phyloP scores from a whole-genome alignment of 768 basidiomycete species.

The Cantharellus cinnabarinus region DNA sequence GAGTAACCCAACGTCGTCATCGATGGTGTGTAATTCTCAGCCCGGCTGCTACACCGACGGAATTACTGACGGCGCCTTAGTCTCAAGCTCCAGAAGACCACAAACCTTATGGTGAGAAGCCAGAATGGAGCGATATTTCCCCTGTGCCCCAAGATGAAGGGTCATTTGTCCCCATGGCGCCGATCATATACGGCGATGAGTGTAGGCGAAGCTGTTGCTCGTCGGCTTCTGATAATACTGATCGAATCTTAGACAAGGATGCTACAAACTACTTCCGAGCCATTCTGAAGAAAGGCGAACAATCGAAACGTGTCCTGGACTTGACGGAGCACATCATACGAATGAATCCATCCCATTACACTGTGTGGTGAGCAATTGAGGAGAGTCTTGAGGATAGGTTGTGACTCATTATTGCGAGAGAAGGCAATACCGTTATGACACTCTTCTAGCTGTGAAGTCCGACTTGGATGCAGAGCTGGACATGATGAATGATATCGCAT shows the following conservation, averaged over 20 bases:
- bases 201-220: slow-evolving; percentile 27
- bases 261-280: slow-evolving; percentile 86
- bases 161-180: slow-evolving; percentile 48
- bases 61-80: background rate
- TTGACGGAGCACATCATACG: slow-evolving; percentile 79
- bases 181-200: slow-evolving; percentile 76
- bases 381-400: background rate
- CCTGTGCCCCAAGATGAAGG: slow-evolving; percentile 71
- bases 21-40: too few species aligned
- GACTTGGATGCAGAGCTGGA: slow-evolving; percentile 58
- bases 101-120: slow-evolving; percentile 32
- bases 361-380: slow-evolving; percentile 55
- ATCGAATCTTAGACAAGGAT: slow-evolving; percentile 48
- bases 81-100: background rate
- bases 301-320: slow-evolving; percentile 59
- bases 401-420: too few species aligned
- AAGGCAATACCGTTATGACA: slow-evolving; percentile 93
- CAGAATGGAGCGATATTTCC: slow-evolving; percentile 61
- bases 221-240: slow-evolving; percentile 1
- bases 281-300: slow-evolving; percentile 55
- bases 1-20: too few species aligned
- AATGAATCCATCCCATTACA: slow-evolving; percentile 89
- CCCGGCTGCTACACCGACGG: too few species aligned
- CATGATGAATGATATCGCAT: slow-evolving; percentile 75
- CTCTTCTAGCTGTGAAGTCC: slow-evolving; percentile 44